phyloP scores from a whole-genome alignment of 352 stramenopile genomes.

The Phytophthora constricta region DNA sequence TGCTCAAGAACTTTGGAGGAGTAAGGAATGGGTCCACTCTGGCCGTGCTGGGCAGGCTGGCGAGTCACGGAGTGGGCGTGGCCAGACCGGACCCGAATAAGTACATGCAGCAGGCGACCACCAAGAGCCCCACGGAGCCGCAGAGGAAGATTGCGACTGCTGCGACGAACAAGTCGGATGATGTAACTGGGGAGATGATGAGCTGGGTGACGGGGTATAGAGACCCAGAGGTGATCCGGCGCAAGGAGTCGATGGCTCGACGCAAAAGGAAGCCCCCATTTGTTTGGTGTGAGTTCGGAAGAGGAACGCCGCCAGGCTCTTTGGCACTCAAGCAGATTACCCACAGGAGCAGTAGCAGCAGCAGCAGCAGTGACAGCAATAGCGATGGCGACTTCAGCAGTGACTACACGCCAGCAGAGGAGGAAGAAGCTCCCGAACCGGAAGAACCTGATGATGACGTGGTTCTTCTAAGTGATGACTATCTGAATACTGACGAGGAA shows the following conservation, averaged over 20 bases:
- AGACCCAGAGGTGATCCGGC: conserved; percentile 60
- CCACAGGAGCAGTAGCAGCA: conserved; percentile 22
- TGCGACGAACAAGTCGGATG: conserved; percentile 23
- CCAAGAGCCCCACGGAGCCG: conserved; percentile 33
- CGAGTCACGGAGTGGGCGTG: not conserved
- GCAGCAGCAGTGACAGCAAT: conserved; percentile 35
- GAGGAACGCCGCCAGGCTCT: conserved; percentile 50
- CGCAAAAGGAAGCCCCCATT: conserved; percentile 44
- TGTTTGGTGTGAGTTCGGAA: conserved; percentile 47
- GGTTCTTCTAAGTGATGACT: conserved; percentile 60
- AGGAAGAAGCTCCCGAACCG: conserved; percentile 39
- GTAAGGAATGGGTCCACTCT: not conserved
- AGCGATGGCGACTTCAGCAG: conserved; percentile 43
- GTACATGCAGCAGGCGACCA: conserved; percentile 32
- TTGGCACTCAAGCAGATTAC: conserved; percentile 50
- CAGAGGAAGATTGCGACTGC: conserved; percentile 19
- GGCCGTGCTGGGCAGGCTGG: conserved; percentile 5
- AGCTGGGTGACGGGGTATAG: conserved; percentile 64
- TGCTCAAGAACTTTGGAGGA: conserved; percentile 23
- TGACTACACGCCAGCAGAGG: conserved; percentile 52
- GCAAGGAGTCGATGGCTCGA: conserved; percentile 58
- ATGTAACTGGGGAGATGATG: conserved; percentile 52
- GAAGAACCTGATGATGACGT: conserved; percentile 45
- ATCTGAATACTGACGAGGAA: conserved; percentile 45
- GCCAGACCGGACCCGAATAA: conserved; percentile 9